Conservation (phyloP, 2,329 filamentous ascomycete species). For the Aspergillus sp. region DNA sequence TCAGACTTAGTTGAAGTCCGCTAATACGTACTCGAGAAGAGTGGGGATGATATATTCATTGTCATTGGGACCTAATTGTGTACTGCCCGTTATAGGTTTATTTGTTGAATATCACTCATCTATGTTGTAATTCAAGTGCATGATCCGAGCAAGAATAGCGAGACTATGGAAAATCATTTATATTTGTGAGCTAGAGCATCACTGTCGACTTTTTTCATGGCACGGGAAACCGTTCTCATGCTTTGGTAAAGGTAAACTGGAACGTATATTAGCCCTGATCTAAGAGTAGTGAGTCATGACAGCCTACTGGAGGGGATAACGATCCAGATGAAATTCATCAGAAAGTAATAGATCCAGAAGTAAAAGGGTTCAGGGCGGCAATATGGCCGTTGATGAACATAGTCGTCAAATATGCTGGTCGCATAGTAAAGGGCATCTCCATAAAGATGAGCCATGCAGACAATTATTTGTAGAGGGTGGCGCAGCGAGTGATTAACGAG, state of each 20-base stretch:
- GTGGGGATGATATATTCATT: background rate
- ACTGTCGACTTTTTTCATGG: conserved; percentile 25
- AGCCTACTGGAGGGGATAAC: conserved; percentile 58
- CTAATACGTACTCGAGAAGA: background rate
- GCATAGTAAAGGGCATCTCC: conserved; percentile 65
- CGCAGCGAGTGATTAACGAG: conserved; percentile 55
- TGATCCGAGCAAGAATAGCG: background rate
- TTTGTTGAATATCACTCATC: no score
- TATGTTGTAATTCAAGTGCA: background rate
- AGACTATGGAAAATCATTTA: conserved; percentile 15
- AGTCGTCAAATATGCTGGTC: conserved; percentile 62
- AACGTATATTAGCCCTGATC: background rate
- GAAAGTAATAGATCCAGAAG: conserved; percentile 66
- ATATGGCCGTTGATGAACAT: conserved; percentile 54
- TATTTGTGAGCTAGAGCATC: conserved; percentile 25
- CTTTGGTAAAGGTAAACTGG: conserved; percentile 28
- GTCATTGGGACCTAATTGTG: background rate
- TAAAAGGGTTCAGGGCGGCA: conserved; percentile 63
- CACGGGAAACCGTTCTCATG: conserved; percentile 30
- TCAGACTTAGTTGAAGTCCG: background rate
- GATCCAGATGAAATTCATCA: conserved; percentile 68
- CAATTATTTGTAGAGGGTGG: conserved; percentile 59
- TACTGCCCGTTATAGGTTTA: background rate
- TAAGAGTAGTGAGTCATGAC: background rate
- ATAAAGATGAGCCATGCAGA: conserved; percentile 64